A percentile compares a stretch with the other conserved stretches of the same genome.
These are phyloP conservation scores for Globisporangium sylvaticum DNA, from an alignment of 352 stramenopile species.

Conservation along the genomic window DNA sequence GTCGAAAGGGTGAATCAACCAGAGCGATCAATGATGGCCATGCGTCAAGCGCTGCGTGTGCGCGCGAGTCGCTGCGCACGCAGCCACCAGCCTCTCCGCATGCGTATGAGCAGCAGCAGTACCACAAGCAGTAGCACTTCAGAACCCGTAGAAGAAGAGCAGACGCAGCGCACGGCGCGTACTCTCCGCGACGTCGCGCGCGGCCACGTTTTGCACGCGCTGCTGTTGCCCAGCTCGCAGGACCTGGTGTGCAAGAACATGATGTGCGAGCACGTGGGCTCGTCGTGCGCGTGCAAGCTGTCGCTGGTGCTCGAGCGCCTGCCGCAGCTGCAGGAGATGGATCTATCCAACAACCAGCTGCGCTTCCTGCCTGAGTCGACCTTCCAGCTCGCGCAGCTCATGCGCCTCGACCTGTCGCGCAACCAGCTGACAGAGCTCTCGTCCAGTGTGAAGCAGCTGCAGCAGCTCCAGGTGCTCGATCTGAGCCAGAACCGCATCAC, in stretches of 20 bases:
- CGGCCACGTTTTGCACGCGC: slow-evolving; percentile 38
- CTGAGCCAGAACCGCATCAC: slow-evolving; percentile 50
- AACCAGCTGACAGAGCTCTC: slow-evolving; percentile 64
- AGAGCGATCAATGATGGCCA: background rate
- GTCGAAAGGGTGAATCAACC: background rate
- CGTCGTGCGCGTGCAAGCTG: slow-evolving; percentile 81
- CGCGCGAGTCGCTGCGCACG: background rate
- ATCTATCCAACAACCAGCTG: slow-evolving; percentile 79
- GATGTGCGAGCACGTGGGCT: slow-evolving; percentile 89
- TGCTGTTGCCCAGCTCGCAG: slow-evolving; percentile 71
- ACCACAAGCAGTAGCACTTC: background rate
- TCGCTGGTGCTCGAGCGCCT: slow-evolving; percentile 73
- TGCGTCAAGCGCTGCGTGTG: background rate
- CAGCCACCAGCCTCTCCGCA: background rate
- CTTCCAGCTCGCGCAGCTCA: slow-evolving; percentile 64
- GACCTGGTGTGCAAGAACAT: slow-evolving; percentile 90
- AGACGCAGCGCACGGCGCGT: slow-evolving; percentile 7
- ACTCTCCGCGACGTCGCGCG: slow-evolving; percentile 71
- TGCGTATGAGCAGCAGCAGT: background rate
- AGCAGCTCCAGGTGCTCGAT: slow-evolving; percentile 57
- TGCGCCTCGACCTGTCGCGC: slow-evolving; percentile 52
- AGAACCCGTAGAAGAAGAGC: background rate
- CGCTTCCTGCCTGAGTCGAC: slow-evolving; percentile 67
- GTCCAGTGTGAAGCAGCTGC: slow-evolving; percentile 35
- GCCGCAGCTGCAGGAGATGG: slow-evolving; percentile 55